These are phyloP conservation scores for Apiotrichum akiyoshidainum DNA, from an alignment of 1,284 basidiomycete species.

Conservation along the genomic window DNA sequence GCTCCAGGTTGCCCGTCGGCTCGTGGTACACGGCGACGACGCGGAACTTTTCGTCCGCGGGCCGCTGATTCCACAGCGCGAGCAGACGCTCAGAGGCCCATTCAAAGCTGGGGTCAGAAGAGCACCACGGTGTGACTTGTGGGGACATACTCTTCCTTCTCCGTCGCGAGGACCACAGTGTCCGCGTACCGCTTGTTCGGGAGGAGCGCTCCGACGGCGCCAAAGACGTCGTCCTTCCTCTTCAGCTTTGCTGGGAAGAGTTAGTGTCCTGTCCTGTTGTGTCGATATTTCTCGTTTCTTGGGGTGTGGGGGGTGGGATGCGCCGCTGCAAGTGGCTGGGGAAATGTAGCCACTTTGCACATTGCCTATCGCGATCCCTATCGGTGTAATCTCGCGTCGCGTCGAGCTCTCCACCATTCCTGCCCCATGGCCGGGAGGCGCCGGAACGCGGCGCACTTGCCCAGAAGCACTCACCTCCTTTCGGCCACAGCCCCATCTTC, in stretches of 20 bases:
- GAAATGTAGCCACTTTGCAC: too few species aligned
- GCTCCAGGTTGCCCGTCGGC: background rate
- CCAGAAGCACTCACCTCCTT: background rate
- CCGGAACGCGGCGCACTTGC: background rate
- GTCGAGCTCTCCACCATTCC: too few species aligned
- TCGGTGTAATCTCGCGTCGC: too few species aligned
- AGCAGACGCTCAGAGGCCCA: conserved; percentile 3
- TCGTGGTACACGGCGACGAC: conserved; percentile 6
- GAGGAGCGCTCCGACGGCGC: background rate
- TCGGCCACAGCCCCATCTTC: conserved; percentile 1
- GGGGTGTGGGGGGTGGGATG: too few species aligned
- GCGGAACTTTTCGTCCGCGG: conserved; percentile 1
- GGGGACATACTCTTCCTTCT: background rate
- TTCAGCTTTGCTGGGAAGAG: background rate
- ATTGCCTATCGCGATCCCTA: too few species aligned
- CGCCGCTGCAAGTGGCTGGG: too few species aligned
- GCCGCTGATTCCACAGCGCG: conserved; percentile 1
- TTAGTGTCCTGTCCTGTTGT: too few species aligned
- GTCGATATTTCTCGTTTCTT: too few species aligned
- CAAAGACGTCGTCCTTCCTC: background rate
- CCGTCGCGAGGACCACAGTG: conserved; percentile 7
- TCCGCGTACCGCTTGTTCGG: background rate
- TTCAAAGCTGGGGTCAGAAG: background rate
- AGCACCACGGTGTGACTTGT: too few species aligned
- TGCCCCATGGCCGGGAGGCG: too few species aligned